Evolutionary conservation across 2,329 filamentous ascomycete genomes (phyloP).

Genomic region (Amesomyces nigricolor): DNA sequence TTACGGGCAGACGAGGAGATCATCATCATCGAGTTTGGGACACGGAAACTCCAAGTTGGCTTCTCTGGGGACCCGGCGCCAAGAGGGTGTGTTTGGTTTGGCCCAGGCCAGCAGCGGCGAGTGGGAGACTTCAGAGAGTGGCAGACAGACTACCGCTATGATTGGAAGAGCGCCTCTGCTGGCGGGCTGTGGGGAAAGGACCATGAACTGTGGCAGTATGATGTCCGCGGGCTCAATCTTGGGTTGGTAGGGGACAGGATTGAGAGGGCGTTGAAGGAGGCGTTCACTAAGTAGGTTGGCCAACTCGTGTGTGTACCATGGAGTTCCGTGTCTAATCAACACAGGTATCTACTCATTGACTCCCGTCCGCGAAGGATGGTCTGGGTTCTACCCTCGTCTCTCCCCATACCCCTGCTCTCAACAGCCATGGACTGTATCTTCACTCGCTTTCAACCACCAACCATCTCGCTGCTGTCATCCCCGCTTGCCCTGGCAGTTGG

Average conservation of each 20-base stretch:
- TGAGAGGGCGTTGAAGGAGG: conserved; percentile 73
- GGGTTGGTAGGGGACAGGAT: conserved; percentile 81
- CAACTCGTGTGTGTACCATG: too few relatives aligned
- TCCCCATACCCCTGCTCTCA: conserved; percentile 74
- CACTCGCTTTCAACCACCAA: conserved; percentile 70
- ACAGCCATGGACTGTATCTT: conserved; percentile 74
- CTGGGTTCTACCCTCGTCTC: conserved; percentile 68
- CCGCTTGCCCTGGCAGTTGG: conserved; percentile 69
- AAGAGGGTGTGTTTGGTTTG: conserved; percentile 65
- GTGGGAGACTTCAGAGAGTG: conserved; percentile 76
- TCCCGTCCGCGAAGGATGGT: conserved; percentile 69
- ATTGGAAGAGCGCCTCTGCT: conserved; percentile 42
- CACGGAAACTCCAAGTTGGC: conserved; percentile 71
- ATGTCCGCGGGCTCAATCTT: conserved; percentile 67
- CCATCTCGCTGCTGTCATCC: conserved; percentile 72
- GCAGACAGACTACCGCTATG: conserved; percentile 47
- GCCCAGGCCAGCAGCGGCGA: conserved; percentile 69
- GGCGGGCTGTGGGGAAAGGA: conserved; percentile 55
- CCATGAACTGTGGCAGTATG: conserved; percentile 71
- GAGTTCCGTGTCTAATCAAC: not conserved
- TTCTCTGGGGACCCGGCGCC: conserved; percentile 80
- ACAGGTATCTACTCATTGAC: conserved; percentile 61
- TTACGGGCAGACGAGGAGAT: conserved; percentile 75
- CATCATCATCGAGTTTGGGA: conserved; percentile 75
- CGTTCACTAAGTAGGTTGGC: conserved; percentile 67